Conservation (phyloP, 2,329 filamentous ascomycete genomes). For the Arthrobotrys megalospora region DNA sequence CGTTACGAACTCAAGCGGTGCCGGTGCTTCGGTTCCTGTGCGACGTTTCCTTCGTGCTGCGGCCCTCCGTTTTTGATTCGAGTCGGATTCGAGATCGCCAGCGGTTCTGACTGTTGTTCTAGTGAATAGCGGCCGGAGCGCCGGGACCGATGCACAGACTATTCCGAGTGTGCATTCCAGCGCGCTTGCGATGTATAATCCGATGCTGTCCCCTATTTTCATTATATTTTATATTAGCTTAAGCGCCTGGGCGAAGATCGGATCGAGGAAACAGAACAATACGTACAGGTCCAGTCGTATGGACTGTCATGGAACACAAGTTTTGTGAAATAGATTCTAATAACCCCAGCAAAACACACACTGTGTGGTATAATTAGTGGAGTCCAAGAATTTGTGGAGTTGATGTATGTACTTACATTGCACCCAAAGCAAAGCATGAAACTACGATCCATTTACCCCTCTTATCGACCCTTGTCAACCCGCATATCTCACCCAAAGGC, state of each 20-base stretch:
- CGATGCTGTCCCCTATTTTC: constrained; percentile 41
- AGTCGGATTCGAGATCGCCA: constrained; percentile 43
- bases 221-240: not conserved
- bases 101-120: constrained; percentile 28
- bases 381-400: not conserved
- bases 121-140: constrained; percentile 47
- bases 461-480: constrained; percentile 42
- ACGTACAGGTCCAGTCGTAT: constrained; percentile 55
- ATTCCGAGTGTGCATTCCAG: constrained; percentile 49
- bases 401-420: constrained; percentile 31
- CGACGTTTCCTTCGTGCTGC: constrained; percentile 43
- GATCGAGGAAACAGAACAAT: not conserved
- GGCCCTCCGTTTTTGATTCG: constrained; percentile 42
- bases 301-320: constrained; percentile 44
- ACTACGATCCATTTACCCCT: constrained; percentile 45
- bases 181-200: constrained; percentile 42
- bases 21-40: constrained; percentile 30
- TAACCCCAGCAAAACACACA: constrained; percentile 50
- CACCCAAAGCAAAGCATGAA: constrained; percentile 46
- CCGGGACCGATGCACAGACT: constrained; percentile 49
- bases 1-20: constrained; percentile 49
- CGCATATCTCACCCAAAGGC: constrained; percentile 50
- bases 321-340: constrained; percentile 58
- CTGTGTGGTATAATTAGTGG: constrained; percentile 25
- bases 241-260: not conserved